A percentile compares a stretch with the other conserved stretches of the same genome.
Conservation (phyloP, 73 alveolate genomes). For the Blepharisma japonicum region DNA sequence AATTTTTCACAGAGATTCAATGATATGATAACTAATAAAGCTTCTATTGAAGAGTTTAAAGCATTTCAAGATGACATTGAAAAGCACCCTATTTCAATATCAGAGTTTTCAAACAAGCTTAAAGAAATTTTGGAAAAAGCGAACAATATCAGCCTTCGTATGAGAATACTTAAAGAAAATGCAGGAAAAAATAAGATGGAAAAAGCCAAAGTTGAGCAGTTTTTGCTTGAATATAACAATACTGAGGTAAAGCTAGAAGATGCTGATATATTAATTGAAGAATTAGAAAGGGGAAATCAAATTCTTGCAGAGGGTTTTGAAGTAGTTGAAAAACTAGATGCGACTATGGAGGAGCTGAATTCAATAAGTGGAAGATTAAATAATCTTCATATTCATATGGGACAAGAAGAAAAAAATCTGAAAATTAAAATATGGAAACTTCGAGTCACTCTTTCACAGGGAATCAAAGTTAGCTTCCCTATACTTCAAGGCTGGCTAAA, state of each 20-base stretch:
- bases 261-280: background rate
- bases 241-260: conserved; percentile 21
- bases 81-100: background rate
- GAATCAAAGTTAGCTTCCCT: background rate
- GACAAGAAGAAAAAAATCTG: conserved; percentile 18
- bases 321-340: background rate
- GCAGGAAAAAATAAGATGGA: conserved; percentile 15
- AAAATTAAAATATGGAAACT: conserved; percentile 18
- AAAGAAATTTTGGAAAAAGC: conserved; percentile 1
- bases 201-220: conserved; percentile 21
- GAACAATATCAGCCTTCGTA: background rate
- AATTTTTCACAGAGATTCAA: background rate
- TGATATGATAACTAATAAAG: background rate
- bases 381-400: conserved; percentile 13
- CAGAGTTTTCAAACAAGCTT: conserved; percentile 1
- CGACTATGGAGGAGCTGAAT: background rate
- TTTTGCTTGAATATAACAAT: background rate
- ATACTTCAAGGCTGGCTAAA: conserved; percentile 15
- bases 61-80: conserved; percentile 1
- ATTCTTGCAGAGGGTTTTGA: conserved; percentile 13
- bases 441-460: background rate
- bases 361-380: background rate
- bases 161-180: conserved; percentile 12
- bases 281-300: background rate
- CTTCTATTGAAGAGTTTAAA: background rate